Base-by-base conservation (phyloP, 2,329 filamentous ascomycete genomes). In the Tolypocladium paradoxum region DNA sequence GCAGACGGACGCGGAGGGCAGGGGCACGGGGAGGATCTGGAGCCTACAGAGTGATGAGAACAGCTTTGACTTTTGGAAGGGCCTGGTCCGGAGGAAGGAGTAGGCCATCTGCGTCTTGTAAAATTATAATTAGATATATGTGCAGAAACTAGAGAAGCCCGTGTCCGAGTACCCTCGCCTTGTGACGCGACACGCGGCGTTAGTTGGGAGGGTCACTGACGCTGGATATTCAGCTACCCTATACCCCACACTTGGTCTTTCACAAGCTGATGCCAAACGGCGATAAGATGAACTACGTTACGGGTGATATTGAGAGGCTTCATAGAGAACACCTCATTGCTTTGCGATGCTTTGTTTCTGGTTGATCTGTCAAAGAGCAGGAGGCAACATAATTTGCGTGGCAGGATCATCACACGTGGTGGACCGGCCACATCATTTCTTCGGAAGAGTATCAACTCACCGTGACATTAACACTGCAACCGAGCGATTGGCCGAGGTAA, bases 41-140 rank as follows among this genome's bases (percentile, higher is more conserved):
- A 82, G 86, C 61, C 70, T 99, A 70, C 91, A 96, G 74, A 96
- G 90, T 68, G 93, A 99, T 68, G 90, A 91, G 66, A 99, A 99
- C 65, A 96, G 91, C 68, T 99, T 99, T 73, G 93, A 99, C 70
- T 99, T 96, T 68, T 95, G 96, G 73, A 88, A 82, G 65, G 93
- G 93, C 0, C 65, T 99, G 62, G 74, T 99, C 22, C 89, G 83
- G 73, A 81, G 85, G 63, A 97, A 95, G 75, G 69, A 84, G 2
- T 90, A 65, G 57, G 29, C 5, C 7, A 29, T 36, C 43, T 33
- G 52, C 33, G 40, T 2, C 7, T 14, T 33, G 43, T 47, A 31
- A 9, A 4, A 6, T 12, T 20, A 31, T 31, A 2, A 47, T 14
- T 31, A 31, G 24, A 9, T 6, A 9, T 18, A 18, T 9, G 4